These are phyloP conservation scores for Capillidium heterosporum DNA, from an alignment of 371 early-diverging fungal genomes.

Conservation along the genomic window DNA sequence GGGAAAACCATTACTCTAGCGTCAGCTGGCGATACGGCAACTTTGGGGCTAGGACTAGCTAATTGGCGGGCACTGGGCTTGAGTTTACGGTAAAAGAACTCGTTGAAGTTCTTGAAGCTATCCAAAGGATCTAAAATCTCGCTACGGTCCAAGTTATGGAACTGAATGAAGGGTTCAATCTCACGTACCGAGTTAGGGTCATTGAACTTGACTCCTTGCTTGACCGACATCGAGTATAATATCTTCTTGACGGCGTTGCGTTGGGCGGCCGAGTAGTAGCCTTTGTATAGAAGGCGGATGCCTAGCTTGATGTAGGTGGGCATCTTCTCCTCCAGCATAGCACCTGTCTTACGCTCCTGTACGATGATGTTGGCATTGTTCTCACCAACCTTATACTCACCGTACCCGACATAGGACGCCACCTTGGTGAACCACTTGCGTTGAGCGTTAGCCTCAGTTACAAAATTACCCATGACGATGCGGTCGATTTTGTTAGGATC, in stretches of 20 bases:
- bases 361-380: conserved; percentile 63
- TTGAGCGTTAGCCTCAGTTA: conserved; percentile 56
- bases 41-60: conserved; percentile 33
- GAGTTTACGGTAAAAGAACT: conserved; percentile 73
- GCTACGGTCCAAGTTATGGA: conserved; percentile 38
- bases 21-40: conserved; percentile 65
- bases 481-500: conserved; percentile 40
- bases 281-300: conserved; percentile 57
- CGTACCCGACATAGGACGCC: conserved; percentile 52
- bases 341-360: conserved; percentile 51
- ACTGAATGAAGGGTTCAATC: conserved; percentile 56
- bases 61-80: conserved; percentile 48
- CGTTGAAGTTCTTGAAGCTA: conserved; percentile 58
- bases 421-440: conserved; percentile 67
- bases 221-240: conserved; percentile 37
- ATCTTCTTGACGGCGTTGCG: conserved; percentile 10
- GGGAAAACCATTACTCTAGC: conserved; percentile 55
- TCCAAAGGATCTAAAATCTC: conserved; percentile 45
- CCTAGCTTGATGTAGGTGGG: conserved; percentile 68
- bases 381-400: conserved; percentile 48
- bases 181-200: conserved; percentile 42
- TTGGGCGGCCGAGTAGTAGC: conserved; percentile 18
- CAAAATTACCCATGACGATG: conserved; percentile 55
- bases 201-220: conserved; percentile 63
- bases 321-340: conserved; percentile 64